These are phyloP conservation scores for Lignosus rhinocerotis DNA, from an alignment of 1,284 basidiomycete genomes.

Conservation along the genomic window DNA sequence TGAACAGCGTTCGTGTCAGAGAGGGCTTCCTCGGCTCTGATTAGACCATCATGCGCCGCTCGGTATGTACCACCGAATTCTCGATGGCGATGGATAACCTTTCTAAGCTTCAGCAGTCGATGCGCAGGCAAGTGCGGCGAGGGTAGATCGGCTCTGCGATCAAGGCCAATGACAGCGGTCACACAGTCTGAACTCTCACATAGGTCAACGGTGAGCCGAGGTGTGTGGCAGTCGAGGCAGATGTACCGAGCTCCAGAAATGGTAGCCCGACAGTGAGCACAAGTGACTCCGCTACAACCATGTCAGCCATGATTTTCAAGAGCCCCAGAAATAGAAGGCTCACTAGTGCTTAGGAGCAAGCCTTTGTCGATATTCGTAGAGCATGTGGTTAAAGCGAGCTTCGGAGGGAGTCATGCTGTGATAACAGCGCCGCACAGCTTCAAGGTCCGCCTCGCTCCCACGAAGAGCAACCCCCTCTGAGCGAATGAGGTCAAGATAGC, in stretches of 20 bases:
- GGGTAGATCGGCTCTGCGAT: conserved; percentile 14
- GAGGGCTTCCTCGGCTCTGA: conserved; percentile 17
- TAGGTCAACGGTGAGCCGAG: conserved; percentile 25
- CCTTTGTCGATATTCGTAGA: conserved; percentile 19
- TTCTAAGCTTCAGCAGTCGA: conserved; percentile 21
- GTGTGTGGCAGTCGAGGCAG: conserved; percentile 28
- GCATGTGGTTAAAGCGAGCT: conserved; percentile 13
- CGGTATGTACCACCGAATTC: conserved; percentile 20
- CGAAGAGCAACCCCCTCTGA: not conserved
- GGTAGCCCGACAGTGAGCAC: conserved; percentile 24
- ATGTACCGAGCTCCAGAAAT: conserved; percentile 27
- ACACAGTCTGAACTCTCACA: conserved; percentile 26
- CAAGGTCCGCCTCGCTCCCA: not conserved
- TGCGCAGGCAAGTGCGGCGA: conserved; percentile 20
- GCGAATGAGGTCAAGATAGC: conserved; percentile 13
- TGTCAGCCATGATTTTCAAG: not conserved
- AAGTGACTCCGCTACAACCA: conserved; percentile 21
- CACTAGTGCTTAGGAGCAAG: conserved; percentile 26
- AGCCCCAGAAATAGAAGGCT: not conserved
- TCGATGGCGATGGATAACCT: conserved; percentile 17
- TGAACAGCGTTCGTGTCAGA: conserved; percentile 7
- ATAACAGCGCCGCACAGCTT: conserved; percentile 9
- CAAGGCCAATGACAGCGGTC: conserved; percentile 11
- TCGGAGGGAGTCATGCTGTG: conserved; percentile 14
- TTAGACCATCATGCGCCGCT: conserved; percentile 19